phyloP scores from a whole-genome alignment of 2,329 filamentous ascomycete species.

The Xylariomycetidae sp. region DNA sequence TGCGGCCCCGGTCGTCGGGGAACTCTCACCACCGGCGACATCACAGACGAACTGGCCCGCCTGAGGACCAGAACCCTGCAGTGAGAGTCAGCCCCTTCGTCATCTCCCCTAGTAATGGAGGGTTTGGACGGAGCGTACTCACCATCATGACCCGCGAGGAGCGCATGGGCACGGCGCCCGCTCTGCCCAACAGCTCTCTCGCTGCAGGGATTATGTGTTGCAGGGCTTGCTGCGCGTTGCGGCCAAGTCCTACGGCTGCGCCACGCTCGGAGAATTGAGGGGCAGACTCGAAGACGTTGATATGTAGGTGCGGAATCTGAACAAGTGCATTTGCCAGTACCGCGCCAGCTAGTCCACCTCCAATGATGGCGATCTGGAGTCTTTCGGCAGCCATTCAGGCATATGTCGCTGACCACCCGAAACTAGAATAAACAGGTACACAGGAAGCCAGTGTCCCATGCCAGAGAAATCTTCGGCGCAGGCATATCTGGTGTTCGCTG shows the following conservation, averaged over 20 bases:
- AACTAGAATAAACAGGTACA: too few relatives aligned
- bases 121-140: conserved; percentile 1
- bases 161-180: conserved; percentile 11
- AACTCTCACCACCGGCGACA: neutral
- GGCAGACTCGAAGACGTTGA: conserved; percentile 9
- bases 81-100: neutral
- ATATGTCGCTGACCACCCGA: too few relatives aligned
- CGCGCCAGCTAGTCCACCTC: conserved; percentile 11
- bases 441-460: too few relatives aligned
- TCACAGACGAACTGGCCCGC: conserved; percentile 11
- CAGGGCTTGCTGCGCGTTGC: conserved; percentile 5
- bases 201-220: conserved; percentile 7
- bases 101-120: too few relatives aligned
- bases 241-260: conserved; percentile 8
- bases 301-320: conserved; percentile 4
- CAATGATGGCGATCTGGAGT: conserved; percentile 9
- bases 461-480: too few relatives aligned
- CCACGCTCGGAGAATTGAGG: conserved; percentile 13
- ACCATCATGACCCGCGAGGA: conserved; percentile 11
- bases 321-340: conserved; percentile 11
- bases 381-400: too few relatives aligned
- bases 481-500: too few relatives aligned
- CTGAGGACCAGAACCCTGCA: conserved; percentile 13
- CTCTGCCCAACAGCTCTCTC: conserved; percentile 6
- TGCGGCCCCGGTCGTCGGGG: neutral